phyloP scores from a whole-genome alignment of 805 yeast genomes.

The Saccharomycopsis synnaedendra region DNA sequence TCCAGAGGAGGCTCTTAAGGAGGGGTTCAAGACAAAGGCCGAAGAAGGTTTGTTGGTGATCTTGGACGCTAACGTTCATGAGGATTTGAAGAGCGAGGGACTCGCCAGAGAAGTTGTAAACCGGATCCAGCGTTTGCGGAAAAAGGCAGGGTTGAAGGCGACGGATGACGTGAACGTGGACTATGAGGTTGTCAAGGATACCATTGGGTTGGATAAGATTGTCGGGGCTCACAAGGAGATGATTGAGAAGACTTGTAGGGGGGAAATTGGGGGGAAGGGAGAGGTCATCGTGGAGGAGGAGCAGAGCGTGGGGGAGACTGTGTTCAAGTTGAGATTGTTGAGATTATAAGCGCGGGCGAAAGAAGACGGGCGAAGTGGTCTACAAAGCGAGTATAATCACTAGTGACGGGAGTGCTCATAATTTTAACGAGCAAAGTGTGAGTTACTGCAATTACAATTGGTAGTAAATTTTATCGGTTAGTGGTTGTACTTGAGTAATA shows the following conservation, averaged over 20 bases:
- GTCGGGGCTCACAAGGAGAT: conserved; percentile 54
- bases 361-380: too few relatives aligned
- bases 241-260: conserved; percentile 69
- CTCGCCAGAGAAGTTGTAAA: conserved; percentile 92
- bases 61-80: conserved; percentile 77
- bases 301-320: conserved; percentile 69
- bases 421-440: too few relatives aligned
- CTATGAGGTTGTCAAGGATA: conserved; percentile 51
- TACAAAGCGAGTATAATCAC: too few relatives aligned
- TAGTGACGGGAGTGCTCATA: too few relatives aligned
- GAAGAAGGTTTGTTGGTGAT: conserved; percentile 84
- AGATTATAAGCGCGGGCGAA: conserved; percentile 31
- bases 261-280: conserved; percentile 31
- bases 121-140: conserved; percentile 95
- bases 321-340: conserved; percentile 68
- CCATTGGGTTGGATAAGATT: conserved; percentile 51
- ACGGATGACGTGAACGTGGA: conserved; percentile 92
- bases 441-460: too few relatives aligned
- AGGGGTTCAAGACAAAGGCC: conserved; percentile 79
- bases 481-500: too few relatives aligned
- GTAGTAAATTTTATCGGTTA: too few relatives aligned
- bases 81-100: conserved; percentile 87
- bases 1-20: conserved; percentile 50
- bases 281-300: conserved; percentile 78
- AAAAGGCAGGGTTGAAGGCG: conserved; percentile 88